These are phyloP conservation scores for Kickxella alabastrina DNA, from an alignment of 192 early-diverging fungal species.

Conservation along the genomic window DNA sequence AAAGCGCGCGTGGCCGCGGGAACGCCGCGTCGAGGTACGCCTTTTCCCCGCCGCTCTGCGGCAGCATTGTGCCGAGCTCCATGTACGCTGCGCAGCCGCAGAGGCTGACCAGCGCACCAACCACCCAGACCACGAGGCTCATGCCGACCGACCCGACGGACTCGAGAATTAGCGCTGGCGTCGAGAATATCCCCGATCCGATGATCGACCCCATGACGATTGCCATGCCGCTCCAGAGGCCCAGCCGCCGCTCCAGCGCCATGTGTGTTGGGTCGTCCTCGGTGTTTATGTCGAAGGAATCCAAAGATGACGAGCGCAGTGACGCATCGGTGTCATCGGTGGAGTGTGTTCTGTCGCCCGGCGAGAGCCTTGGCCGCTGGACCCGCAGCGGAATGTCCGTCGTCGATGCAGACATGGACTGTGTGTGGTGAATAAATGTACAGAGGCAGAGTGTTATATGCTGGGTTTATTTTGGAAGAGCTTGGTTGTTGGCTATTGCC, in stretches of 20 bases:
- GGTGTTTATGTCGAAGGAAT: neutral
- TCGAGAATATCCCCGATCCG: slow-evolving; percentile 49
- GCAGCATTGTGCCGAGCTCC: slow-evolving; percentile 56
- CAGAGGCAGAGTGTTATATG: too few species aligned
- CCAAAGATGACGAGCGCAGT: neutral
- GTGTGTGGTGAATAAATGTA: too few species aligned
- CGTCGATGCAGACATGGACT: neutral
- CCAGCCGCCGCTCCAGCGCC: slow-evolving; percentile 38
- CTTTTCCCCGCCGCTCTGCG: slow-evolving; percentile 59
- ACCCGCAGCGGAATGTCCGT: slow-evolving; percentile 10
- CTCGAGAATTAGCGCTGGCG: slow-evolving; percentile 34
- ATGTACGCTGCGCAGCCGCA: slow-evolving; percentile 48
- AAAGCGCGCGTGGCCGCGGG: slow-evolving; percentile 48
- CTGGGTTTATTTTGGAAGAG: too few species aligned
- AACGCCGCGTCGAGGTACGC: slow-evolving; percentile 57
- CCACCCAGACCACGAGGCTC: slow-evolving; percentile 42
- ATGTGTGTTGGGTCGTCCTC: neutral
- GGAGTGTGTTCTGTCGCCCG: neutral
- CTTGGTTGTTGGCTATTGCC: too few species aligned
- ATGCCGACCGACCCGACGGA: slow-evolving; percentile 43
- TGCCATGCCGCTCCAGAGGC: slow-evolving; percentile 48
- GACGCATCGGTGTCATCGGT: neutral
- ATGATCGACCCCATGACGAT: slow-evolving; percentile 51
- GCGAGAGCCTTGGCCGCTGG: neutral
- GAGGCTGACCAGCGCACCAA: slow-evolving; percentile 37